These are phyloP conservation scores for Fusarium nisikadoi DNA, from an alignment of 2,329 filamentous ascomycete genomes.

Conservation along the genomic window DNA sequence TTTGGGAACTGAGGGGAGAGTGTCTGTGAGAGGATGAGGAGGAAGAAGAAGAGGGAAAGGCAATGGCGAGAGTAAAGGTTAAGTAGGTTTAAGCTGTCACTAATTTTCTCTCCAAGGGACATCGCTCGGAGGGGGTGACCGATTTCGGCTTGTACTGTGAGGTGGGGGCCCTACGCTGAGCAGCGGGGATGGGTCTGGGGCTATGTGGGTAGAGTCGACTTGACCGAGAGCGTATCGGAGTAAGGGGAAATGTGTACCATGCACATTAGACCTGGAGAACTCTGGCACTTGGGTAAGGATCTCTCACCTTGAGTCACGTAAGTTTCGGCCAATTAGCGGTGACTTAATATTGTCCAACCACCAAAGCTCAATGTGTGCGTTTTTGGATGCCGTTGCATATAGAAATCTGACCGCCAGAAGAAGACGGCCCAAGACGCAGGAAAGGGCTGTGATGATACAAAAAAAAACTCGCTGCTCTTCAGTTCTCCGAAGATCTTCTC, in stretches of 20 bases:
- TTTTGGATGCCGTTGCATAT: conserved; percentile 6
- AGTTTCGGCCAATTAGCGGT: conserved; percentile 24
- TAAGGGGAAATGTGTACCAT: neutral
- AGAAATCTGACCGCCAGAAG: conserved; percentile 7
- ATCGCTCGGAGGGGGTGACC: conserved; percentile 31
- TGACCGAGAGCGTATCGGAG: neutral
- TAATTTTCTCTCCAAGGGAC: conserved; percentile 37
- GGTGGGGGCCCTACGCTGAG: conserved; percentile 32
- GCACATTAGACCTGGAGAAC: conserved; percentile 14
- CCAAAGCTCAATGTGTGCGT: conserved; percentile 16
- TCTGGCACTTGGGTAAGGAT: conserved; percentile 16
- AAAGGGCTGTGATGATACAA: neutral
- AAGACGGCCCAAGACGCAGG: neutral
- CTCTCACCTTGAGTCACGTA: conserved; percentile 29
- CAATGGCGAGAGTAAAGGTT: conserved; percentile 41
- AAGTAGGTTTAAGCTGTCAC: conserved; percentile 33
- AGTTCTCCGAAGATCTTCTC: neutral
- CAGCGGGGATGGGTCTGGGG: conserved; percentile 36
- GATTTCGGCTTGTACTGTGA: conserved; percentile 42
- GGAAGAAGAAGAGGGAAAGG: conserved; percentile 22
- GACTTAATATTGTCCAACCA: conserved; percentile 13
- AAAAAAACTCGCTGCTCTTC: neutral
- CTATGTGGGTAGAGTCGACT: conserved; percentile 19
- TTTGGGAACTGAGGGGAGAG: conserved; percentile 36
- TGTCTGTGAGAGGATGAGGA: conserved; percentile 45